A percentile compares a stretch with the other conserved stretches of the same genome.
phyloP scores from a whole-genome alignment of 2,329 filamentous ascomycete genomes.

The Stagonosporopsis vannaccii region DNA sequence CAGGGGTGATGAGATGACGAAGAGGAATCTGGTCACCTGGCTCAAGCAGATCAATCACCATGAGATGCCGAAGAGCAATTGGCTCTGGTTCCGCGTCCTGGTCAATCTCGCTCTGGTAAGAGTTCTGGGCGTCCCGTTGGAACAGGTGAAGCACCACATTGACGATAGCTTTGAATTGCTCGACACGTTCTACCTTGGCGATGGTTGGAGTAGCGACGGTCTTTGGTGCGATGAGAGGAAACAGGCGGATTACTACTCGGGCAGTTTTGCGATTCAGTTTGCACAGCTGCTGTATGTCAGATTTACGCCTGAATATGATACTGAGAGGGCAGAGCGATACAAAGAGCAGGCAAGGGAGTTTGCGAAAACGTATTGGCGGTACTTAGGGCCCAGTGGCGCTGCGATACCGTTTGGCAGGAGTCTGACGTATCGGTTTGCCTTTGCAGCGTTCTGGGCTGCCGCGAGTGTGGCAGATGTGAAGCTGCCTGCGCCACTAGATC shows the following conservation, averaged over 20 bases:
- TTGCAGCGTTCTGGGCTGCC: conserved; percentile 55
- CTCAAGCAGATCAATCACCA: conserved; percentile 51
- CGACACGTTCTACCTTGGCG: conserved; percentile 52
- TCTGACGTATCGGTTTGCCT: conserved; percentile 58
- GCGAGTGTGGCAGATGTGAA: conserved; percentile 50
- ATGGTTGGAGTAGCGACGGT: conserved; percentile 58
- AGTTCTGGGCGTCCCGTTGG: conserved; percentile 43
- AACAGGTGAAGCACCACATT: conserved; percentile 46
- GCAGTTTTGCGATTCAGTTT: conserved; percentile 61
- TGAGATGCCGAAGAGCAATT: conserved; percentile 56
- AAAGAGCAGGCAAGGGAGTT: conserved; percentile 51
- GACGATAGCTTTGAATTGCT: conserved; percentile 49
- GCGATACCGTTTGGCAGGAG: conserved; percentile 59
- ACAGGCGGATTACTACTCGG: conserved; percentile 61
- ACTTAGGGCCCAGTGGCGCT: conserved; percentile 55
- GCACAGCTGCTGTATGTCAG: conserved; percentile 54
- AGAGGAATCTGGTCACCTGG: conserved; percentile 50
- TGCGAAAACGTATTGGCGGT: conserved; percentile 52
- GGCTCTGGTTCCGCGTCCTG: conserved; percentile 60
- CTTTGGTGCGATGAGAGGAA: conserved; percentile 46
- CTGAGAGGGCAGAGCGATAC: conserved; percentile 45
- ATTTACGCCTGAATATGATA: conserved; percentile 51
- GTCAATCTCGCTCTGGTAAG: conserved; percentile 55
- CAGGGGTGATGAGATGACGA: conserved; percentile 26
- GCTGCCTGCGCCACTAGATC: conserved; percentile 44